phyloP scores from a whole-genome alignment of 192 early-diverging fungal species.

The Mortierella hygrophila region DNA sequence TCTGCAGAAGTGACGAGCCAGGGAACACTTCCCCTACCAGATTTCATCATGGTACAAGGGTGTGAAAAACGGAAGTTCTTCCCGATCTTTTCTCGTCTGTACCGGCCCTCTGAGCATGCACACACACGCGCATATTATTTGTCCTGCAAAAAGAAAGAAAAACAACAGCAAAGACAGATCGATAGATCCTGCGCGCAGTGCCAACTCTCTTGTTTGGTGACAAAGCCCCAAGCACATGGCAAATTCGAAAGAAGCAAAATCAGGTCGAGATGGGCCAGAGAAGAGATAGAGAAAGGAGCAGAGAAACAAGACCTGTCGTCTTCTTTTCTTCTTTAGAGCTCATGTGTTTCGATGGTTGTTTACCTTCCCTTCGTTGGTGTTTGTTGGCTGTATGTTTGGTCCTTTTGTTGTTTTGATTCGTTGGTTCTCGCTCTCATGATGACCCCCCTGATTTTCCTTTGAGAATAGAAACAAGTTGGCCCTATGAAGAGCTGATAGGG shows the following conservation, averaged over 20 bases:
- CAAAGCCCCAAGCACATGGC: slow-evolving; percentile 6
- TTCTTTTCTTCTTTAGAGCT: not conserved
- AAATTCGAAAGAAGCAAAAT: not conserved
- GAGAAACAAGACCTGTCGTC: not conserved
- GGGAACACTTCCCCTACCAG: not conserved
- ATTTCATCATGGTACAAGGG: not conserved
- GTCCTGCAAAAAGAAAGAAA: not conserved
- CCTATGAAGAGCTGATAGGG: not conserved
- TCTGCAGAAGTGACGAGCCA: not conserved
- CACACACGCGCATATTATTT: not conserved
- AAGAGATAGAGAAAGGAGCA: not conserved
- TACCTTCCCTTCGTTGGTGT: not conserved
- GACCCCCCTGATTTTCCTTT: not conserved
- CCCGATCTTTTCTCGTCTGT: not conserved
- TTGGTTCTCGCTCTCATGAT: not conserved
- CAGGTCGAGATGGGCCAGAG: not conserved
- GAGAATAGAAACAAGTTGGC: no score
- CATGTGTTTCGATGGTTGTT: not conserved
- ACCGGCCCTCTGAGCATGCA: not conserved
- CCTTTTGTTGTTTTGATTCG: not conserved
- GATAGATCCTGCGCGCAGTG: not conserved
- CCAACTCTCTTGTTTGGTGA: not conserved
- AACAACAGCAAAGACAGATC: not conserved
- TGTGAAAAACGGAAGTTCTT: not conserved
- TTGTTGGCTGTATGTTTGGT: not conserved